A percentile compares a stretch with the other conserved stretches of the same genome.
These are phyloP conservation scores for Alisma plantagoaquatica DNA, from an alignment of 106 monocot species.

Conservation along the genomic window DNA sequence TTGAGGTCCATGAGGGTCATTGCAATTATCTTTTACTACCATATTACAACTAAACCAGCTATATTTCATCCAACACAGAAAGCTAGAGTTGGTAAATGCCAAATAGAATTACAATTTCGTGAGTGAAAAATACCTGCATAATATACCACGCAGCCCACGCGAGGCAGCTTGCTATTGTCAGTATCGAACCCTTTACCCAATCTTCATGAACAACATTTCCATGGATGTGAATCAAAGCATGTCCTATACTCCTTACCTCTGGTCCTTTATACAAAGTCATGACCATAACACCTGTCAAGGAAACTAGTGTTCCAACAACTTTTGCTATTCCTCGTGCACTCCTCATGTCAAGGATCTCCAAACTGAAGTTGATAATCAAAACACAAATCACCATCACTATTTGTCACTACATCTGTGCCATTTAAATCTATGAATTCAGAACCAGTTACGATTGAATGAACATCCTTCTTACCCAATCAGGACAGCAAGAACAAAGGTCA, in stretches of 20 bases:
- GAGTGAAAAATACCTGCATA: slow-evolving; percentile 56
- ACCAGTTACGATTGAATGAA: background rate
- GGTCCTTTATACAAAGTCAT: slow-evolving; percentile 88
- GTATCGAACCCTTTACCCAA: slow-evolving; percentile 65
- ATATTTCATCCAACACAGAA: no score
- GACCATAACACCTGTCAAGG: slow-evolving; percentile 65
- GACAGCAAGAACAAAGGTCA: slow-evolving; percentile 82
- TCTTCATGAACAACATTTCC: slow-evolving; percentile 42
- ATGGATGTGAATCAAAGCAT: slow-evolving; percentile 42
- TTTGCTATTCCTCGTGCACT: slow-evolving; percentile 59
- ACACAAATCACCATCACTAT: background rate
- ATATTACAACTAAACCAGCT: no score
- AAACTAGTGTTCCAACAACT: slow-evolving; percentile 56
- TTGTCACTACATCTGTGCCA: no score
- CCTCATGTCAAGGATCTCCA: slow-evolving; percentile 51
- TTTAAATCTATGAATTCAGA: no score
- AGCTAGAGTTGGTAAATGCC: no score
- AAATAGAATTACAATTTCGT: no score
- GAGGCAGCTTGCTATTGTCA: slow-evolving; percentile 64
- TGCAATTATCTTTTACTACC: no score
- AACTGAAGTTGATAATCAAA: slow-evolving; percentile 21
- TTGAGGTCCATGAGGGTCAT: no score
- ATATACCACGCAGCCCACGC: slow-evolving; percentile 81
- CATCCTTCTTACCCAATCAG: slow-evolving; percentile 34
- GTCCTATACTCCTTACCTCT: slow-evolving; percentile 30